phyloP scores from a whole-genome alignment of 164 flowering plant genomes.

The Sedum album region DNA sequence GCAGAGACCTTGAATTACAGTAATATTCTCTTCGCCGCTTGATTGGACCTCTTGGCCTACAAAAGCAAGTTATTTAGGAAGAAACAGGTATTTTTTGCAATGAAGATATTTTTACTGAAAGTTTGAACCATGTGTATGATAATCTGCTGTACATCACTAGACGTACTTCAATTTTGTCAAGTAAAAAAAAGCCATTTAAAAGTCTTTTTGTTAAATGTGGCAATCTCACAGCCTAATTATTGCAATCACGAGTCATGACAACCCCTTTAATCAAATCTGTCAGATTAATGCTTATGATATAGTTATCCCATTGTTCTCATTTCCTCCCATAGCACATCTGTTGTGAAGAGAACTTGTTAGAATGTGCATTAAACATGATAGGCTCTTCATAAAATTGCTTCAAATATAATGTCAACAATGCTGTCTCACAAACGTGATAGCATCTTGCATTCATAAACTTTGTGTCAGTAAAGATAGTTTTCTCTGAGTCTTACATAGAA shows the following conservation, averaged over 20 bases:
- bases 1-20: slow-evolving; percentile 68
- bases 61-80: slow-evolving; percentile 73
- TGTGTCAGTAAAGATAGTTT: too few species aligned
- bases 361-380: too few species aligned
- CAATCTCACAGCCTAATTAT: not conserved
- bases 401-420: too few species aligned
- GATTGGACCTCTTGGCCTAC: slow-evolving; percentile 79
- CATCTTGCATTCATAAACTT: too few species aligned
- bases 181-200: not conserved
- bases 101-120: not conserved
- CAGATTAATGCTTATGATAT: not conserved
- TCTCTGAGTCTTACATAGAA: too few species aligned
- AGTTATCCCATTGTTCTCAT: too few species aligned
- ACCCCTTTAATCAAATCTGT: not conserved
- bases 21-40: slow-evolving; percentile 73
- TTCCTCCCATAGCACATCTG: too few species aligned
- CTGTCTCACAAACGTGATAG: too few species aligned
- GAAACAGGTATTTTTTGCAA: slow-evolving; percentile 57
- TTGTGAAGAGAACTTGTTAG: too few species aligned
- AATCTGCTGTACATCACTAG: too few species aligned
- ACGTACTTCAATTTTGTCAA: not conserved
- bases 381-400: too few species aligned
- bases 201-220: not conserved
- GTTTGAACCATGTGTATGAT: too few species aligned
- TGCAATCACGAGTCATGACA: not conserved